A percentile compares a stretch with the other conserved stretches of the same genome.
phyloP scores from a whole-genome alignment of 2,329 filamentous ascomycete species.

The Fusarium sp. region DNA sequence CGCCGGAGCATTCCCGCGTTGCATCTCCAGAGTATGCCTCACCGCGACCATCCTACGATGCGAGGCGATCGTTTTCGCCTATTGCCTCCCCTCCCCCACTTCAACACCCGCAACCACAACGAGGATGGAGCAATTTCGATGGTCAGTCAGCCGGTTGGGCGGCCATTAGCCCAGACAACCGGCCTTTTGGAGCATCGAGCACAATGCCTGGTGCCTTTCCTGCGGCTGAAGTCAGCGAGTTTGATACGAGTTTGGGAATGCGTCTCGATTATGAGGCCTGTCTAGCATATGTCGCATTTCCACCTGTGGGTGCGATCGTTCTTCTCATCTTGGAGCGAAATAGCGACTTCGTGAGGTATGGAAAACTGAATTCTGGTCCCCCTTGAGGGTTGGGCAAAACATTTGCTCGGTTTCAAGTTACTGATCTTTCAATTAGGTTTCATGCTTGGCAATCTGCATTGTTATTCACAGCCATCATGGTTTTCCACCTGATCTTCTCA shows the following conservation, averaged over 20 bases:
- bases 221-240: constrained; percentile 75
- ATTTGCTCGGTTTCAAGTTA: not conserved
- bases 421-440: constrained; percentile 69
- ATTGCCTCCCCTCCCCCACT: constrained; percentile 57
- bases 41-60: constrained; percentile 67
- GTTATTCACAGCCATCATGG: constrained; percentile 79
- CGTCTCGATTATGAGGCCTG: constrained; percentile 91
- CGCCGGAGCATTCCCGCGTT: constrained; percentile 84
- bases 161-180: constrained; percentile 38
- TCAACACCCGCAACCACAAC: constrained; percentile 67
- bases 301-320: constrained; percentile 86
- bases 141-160: constrained; percentile 52
- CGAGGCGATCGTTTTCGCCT: constrained; percentile 68
- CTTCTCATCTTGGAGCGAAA: constrained; percentile 90
- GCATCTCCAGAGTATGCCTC: constrained; percentile 74
- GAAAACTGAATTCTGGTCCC: not conserved
- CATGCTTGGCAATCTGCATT: constrained; percentile 96
- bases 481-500: constrained; percentile 86
- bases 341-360: constrained; percentile 94
- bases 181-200: constrained; percentile 41
- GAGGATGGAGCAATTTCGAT: constrained; percentile 62
- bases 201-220: constrained; percentile 56
- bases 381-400: not conserved
- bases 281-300: constrained; percentile 86
- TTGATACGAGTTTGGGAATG: constrained; percentile 90